phyloP scores from a whole-genome alignment of 2,329 filamentous ascomycete species.

The Ascochyta fabae region DNA sequence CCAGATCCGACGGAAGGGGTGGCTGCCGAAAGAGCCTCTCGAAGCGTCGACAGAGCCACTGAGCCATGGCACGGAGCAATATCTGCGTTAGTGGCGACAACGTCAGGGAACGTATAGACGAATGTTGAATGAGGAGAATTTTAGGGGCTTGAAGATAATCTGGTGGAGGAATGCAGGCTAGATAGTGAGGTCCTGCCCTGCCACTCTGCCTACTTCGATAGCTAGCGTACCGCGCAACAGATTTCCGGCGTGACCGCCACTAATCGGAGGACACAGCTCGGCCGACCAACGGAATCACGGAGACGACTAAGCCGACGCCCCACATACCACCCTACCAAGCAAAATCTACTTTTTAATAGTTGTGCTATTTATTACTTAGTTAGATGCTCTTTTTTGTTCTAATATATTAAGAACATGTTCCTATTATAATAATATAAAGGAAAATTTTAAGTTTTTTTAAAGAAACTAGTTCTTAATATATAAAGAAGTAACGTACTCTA shows the following conservation, averaged over 20 bases:
- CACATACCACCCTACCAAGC: too few relatives aligned
- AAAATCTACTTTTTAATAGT: too few relatives aligned
- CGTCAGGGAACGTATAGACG: constrained; percentile 9
- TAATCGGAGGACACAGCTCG: background rate
- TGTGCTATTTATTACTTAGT: too few relatives aligned
- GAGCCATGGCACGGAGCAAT: constrained; percentile 1
- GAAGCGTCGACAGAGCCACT: constrained; percentile 11
- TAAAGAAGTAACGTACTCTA: too few relatives aligned
- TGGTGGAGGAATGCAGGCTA: constrained; percentile 9
- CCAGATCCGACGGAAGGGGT: constrained; percentile 9
- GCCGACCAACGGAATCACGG: too few relatives aligned
- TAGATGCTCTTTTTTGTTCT: too few relatives aligned
- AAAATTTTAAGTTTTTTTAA: too few relatives aligned
- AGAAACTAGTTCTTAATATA: too few relatives aligned
- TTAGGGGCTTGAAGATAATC: constrained; percentile 10
- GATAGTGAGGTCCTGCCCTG: constrained; percentile 8
- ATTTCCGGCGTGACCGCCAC: constrained; percentile 10
- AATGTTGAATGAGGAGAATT: constrained; percentile 10
- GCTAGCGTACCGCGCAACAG: constrained; percentile 9
- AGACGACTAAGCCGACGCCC: too few relatives aligned
- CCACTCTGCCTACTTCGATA: constrained; percentile 10
- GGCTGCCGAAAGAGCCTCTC: constrained; percentile 10
- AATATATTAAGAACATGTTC: too few relatives aligned
- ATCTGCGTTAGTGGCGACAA: constrained; percentile 8
- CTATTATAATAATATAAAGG: too few relatives aligned